A percentile compares a stretch with the other conserved stretches of the same genome.
Evolutionary conservation across 495 filamentous ascomycete species (phyloP).

Genomic region (Astrothelium subdiscretum): DNA sequence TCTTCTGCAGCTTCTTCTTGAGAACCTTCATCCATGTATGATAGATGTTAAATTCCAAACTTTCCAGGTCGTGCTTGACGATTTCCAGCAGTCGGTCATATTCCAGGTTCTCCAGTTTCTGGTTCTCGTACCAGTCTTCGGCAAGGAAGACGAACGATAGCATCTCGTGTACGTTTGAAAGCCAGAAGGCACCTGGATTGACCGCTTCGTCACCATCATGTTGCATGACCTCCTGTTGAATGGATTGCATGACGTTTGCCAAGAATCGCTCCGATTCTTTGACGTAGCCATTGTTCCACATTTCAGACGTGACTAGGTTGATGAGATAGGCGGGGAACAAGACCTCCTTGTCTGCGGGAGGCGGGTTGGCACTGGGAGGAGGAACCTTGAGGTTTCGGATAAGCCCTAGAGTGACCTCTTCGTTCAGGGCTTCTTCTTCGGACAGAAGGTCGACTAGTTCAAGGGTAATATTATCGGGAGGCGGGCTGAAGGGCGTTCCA

Average conservation of each 20-base stretch:
- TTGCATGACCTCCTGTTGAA: constrained; percentile 98
- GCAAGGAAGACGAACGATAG: constrained; percentile 98
- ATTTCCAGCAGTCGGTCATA: constrained; percentile 97
- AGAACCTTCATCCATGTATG: constrained; percentile 99
- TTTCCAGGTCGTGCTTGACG: constrained; percentile 97
- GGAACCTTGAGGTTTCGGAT: constrained; percentile 96
- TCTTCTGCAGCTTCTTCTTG: constrained; percentile 97
- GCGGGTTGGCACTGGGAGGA: constrained; percentile 65
- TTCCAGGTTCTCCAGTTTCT: constrained; percentile 98
- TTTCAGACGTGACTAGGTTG: constrained; percentile 97
- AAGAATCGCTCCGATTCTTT: constrained; percentile 99
- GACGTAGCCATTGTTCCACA: constrained; percentile 99
- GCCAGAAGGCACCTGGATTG: constrained; percentile 96
- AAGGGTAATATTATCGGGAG: constrained; percentile 75
- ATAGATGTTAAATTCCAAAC: constrained; percentile 99
- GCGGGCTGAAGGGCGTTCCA: constrained; percentile 61
- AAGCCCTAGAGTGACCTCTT: constrained; percentile 89
- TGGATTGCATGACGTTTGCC: constrained; percentile 98
- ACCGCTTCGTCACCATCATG: constrained; percentile 95
- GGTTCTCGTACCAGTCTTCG: constrained; percentile 98
- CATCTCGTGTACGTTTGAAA: constrained; percentile 99
- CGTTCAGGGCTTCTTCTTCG: constrained; percentile 89
- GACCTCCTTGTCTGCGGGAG: constrained; percentile 94
- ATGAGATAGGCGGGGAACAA: constrained; percentile 97
- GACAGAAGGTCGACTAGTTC: constrained; percentile 89